These are phyloP conservation scores for Globisporangium spiculum DNA, from an alignment of 352 stramenopile genomes.

Conservation along the genomic window DNA sequence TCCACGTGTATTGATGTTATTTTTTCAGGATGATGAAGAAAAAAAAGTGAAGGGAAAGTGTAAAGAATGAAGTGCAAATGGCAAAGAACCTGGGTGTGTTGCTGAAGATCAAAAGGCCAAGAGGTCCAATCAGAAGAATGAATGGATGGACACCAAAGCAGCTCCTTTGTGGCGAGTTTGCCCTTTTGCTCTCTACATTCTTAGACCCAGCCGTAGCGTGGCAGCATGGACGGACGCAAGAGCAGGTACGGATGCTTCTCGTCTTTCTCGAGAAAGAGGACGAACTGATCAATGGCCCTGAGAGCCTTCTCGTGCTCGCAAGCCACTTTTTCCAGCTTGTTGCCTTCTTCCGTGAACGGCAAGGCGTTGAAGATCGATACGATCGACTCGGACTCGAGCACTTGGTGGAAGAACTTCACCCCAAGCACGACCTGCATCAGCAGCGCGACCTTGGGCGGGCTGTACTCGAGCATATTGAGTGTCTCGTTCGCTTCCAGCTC, in stretches of 20 bases:
- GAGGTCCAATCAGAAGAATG: background rate
- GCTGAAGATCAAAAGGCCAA: background rate
- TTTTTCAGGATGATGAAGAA: background rate
- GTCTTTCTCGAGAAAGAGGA: slow-evolving; percentile 22
- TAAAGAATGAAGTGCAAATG: background rate
- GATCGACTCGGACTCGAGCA: slow-evolving; percentile 28
- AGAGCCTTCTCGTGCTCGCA: slow-evolving; percentile 24
- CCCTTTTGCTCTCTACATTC: background rate
- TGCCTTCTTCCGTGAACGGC: slow-evolving; percentile 26
- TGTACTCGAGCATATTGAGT: slow-evolving; percentile 29
- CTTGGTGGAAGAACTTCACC: slow-evolving; percentile 31
- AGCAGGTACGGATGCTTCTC: slow-evolving; percentile 32
- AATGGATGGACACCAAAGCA: background rate
- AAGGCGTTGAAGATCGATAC: slow-evolving; percentile 23
- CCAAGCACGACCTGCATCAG: slow-evolving; percentile 30
- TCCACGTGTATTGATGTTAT: background rate
- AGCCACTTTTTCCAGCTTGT: slow-evolving; percentile 22
- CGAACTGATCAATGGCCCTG: slow-evolving; percentile 25
- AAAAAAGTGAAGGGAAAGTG: background rate
- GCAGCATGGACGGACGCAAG: slow-evolving; percentile 27
- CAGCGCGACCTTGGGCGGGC: slow-evolving; percentile 20
- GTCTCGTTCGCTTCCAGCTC: slow-evolving; percentile 26
- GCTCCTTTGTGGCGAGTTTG: background rate
- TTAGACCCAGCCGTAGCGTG: slow-evolving; percentile 40
- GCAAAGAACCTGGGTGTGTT: background rate